These are phyloP conservation scores for Trichomonas gallinae DNA, from an alignment of 208 protist species.

Conservation along the genomic window DNA sequence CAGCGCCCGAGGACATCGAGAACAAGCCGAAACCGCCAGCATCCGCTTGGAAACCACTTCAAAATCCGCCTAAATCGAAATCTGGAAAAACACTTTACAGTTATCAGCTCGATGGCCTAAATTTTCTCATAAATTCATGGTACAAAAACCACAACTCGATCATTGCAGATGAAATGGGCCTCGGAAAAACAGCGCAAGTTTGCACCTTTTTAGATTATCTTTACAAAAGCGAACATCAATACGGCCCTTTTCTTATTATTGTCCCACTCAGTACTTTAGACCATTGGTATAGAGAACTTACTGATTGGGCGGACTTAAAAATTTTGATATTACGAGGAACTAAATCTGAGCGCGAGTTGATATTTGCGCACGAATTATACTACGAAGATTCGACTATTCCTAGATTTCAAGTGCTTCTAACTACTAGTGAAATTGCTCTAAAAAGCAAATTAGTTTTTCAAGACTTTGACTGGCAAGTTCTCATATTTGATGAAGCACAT, in stretches of 20 bases:
- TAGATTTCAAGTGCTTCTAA: slow-evolving; percentile 39
- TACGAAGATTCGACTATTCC: slow-evolving; percentile 19
- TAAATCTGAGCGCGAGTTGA: background rate
- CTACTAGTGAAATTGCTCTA: slow-evolving; percentile 61
- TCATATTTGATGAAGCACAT: slow-evolving; percentile 70
- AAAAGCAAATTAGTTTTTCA: slow-evolving; percentile 38
- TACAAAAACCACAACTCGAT: slow-evolving; percentile 53
- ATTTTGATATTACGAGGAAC: slow-evolving; percentile 21
- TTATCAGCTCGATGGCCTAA: slow-evolving; percentile 63
- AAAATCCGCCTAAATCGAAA: slow-evolving; percentile 29
- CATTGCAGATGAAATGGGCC: slow-evolving; percentile 68
- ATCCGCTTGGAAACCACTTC: background rate
- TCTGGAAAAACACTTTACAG: slow-evolving; percentile 44
- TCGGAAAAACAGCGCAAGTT: slow-evolving; percentile 53
- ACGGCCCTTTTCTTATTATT: slow-evolving; percentile 40
- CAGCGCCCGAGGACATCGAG: background rate
- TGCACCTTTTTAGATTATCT: slow-evolving; percentile 22
- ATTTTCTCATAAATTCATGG: slow-evolving; percentile 57
- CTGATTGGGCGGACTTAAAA: slow-evolving; percentile 34
- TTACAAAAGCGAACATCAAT: background rate
- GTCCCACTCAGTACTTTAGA: slow-evolving; percentile 43
- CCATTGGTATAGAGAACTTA: slow-evolving; percentile 39
- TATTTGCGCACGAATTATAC: slow-evolving; percentile 30
- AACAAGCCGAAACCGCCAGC: background rate
- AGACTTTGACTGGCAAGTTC: slow-evolving; percentile 44